Evolutionary conservation across 176 grass and related monocot species (phyloP).

Genomic region (Rhynchospora tenuis): DNA sequence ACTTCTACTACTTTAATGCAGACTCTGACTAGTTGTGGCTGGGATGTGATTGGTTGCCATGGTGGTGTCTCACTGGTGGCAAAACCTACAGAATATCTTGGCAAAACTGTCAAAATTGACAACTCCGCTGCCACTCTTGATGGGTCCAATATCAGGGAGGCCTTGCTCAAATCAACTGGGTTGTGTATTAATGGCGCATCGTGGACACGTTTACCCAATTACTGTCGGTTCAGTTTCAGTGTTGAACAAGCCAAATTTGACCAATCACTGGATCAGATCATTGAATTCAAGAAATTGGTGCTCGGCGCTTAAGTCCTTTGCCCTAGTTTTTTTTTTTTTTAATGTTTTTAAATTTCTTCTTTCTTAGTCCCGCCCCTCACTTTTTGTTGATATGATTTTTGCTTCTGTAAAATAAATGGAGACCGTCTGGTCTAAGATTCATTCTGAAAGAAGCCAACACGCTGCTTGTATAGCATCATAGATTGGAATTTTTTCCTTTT

Average conservation of each 20-base stretch:
- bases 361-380: background rate
- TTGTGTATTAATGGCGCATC: constrained; percentile 84
- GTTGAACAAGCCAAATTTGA: constrained; percentile 61
- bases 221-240: constrained; percentile 81
- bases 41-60: constrained; percentile 40
- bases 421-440: background rate
- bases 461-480: background rate
- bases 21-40: constrained; percentile 69
- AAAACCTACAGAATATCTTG: constrained; percentile 55
- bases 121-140: constrained; percentile 48
- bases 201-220: constrained; percentile 63
- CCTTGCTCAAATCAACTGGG: constrained; percentile 56
- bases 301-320: constrained; percentile 24
- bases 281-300: constrained; percentile 57
- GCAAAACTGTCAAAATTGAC: constrained; percentile 48
- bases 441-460: background rate
- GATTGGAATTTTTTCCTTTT: background rate
- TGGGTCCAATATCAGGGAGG: constrained; percentile 59
- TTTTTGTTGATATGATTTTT: background rate
- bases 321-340: background rate
- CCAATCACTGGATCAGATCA: constrained; percentile 43
- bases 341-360: background rate
- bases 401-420: constrained; percentile 12
- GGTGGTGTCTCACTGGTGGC: constrained; percentile 78
- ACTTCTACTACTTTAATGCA: constrained; percentile 25